Percentiles rank a stretch among this genome's conserved stretches.
These are phyloP conservation scores for Pyrenochaeta sp. DNA, from an alignment of 2,329 filamentous ascomycete genomes.

Conservation along the genomic window DNA sequence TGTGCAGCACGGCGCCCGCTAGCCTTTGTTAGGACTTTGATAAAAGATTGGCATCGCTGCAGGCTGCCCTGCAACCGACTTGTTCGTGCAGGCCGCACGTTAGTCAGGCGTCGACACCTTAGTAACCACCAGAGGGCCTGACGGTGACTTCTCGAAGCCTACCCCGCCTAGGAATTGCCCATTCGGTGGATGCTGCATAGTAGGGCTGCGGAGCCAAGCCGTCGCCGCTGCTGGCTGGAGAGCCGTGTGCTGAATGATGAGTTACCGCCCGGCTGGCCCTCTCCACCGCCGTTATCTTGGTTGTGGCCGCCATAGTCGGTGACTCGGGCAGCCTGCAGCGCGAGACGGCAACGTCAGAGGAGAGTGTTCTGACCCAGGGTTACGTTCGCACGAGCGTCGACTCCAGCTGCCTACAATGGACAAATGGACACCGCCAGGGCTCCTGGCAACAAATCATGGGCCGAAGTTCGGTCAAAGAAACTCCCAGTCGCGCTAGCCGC, in stretches of 20 bases:
- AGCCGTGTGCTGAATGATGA: not conserved
- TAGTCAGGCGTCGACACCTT: conserved; percentile 29
- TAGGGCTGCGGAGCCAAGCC: conserved; percentile 16
- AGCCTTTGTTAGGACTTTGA: conserved; percentile 38
- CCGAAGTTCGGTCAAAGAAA: conserved; percentile 30
- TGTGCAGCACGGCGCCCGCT: conserved; percentile 32
- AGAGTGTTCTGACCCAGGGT: conserved; percentile 3
- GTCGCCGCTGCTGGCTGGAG: not conserved
- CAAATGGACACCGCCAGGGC: too few relatives aligned
- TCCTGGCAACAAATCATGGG: conserved; percentile 4
- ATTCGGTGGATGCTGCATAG: conserved; percentile 11
- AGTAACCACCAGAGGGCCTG: conserved; percentile 15
- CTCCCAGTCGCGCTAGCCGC: conserved; percentile 18
- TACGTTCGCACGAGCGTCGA: conserved; percentile 9
- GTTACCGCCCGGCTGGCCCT: not conserved
- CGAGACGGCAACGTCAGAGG: conserved; percentile 9
- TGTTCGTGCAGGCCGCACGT: conserved; percentile 21
- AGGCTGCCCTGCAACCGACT: conserved; percentile 15
- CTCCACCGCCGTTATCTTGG: not conserved
- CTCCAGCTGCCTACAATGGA: too few relatives aligned
- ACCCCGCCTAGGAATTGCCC: conserved; percentile 17
- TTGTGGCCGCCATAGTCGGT: too few relatives aligned
- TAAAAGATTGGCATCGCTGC: conserved; percentile 33
- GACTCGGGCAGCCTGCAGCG: too few relatives aligned
- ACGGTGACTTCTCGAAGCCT: conserved; percentile 12